phyloP scores from a whole-genome alignment of 2,329 filamentous ascomycete genomes.

The Colletotrichum coccodes region DNA sequence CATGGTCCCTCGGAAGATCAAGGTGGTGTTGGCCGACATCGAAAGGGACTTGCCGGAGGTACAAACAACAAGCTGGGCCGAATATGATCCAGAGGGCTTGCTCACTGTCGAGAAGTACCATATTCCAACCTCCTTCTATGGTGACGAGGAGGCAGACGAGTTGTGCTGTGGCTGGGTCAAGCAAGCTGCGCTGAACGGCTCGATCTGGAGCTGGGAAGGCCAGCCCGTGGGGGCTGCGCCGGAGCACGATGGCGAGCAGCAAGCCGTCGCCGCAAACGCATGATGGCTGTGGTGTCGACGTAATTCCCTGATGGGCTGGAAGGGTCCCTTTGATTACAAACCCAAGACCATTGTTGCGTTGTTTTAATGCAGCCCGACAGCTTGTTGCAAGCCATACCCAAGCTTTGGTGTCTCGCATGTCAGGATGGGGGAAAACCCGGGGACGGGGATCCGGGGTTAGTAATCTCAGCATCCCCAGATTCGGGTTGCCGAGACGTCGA shows the following conservation, averaged over 20 bases:
- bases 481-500: background rate
- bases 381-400: background rate
- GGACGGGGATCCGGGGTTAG: background rate
- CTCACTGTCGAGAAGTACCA: slow-evolving; percentile 51
- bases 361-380: background rate
- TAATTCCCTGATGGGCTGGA: background rate
- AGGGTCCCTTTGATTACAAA: background rate
- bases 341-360: background rate
- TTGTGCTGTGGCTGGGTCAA: slow-evolving; percentile 54
- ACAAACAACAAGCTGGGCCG: slow-evolving; percentile 42
- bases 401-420: background rate
- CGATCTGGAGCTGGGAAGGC: slow-evolving; percentile 48
- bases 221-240: background rate
- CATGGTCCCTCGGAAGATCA: slow-evolving; percentile 40
- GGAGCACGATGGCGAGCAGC: background rate
- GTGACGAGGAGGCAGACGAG: slow-evolving; percentile 47
- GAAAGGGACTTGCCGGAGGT: slow-evolving; percentile 35
- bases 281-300: background rate
- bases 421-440: background rate
- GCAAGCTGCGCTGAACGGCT: slow-evolving; percentile 51
- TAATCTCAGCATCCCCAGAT: background rate
- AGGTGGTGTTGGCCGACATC: slow-evolving; percentile 28
- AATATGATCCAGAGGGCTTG: slow-evolving; percentile 46
- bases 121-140: slow-evolving; percentile 51
- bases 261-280: background rate